Evolutionary conservation across 106 monocot species (phyloP), one percentile per base, ranked within the genome.

Genomic region (Apostasia shenzhenica): DNA sequence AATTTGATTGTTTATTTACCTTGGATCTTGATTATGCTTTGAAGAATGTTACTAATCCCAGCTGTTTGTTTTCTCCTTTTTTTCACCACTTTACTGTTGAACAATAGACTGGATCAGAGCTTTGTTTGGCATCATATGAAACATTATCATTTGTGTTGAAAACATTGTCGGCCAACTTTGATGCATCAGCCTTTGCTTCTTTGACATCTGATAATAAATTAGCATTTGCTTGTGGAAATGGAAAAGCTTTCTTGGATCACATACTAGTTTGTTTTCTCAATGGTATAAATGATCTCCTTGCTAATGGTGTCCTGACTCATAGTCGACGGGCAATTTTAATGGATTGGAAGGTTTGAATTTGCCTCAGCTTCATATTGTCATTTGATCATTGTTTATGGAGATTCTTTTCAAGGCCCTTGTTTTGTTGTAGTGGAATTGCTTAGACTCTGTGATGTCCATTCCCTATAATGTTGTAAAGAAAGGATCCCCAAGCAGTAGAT

Each of bases 321-420:
- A 91, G 95, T 60, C 86, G 95, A 45, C 81, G 84, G 46, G 88
- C 95, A 63, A 75, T 95, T 84, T 72, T 95, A 49, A 82, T 95
- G 84, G 78, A 82, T 59, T 91, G 85, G 88, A 95, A 95, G 91
- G 91, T 88, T 4, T 55, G 5, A 6, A 59, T 2, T 59, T 5
- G 14, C 55, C 26, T 57, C 3, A 1, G 14, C 40, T 59, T 40
- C 8, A 40, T 59, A 2, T 59, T 40, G 4, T 12, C 59, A 59
- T 59, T 2, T 59, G 59, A 8, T 8, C 8, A 4, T 59, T 8
- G 2, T 7, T 2, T 6, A 39, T 59, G 39, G 9, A 40, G 1
- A n/a, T 59, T 59, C 0, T 59, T 41, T 59, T 39, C 55, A 1
- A 14, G 5, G 10, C 7, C 59, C 13, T 72, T 13, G 6, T 78